Evolutionary conservation across 139 green algal genomes (phyloP), one percentile per base, ranked within the genome.

Genomic region (Ettlia oleoabundans): DNA sequence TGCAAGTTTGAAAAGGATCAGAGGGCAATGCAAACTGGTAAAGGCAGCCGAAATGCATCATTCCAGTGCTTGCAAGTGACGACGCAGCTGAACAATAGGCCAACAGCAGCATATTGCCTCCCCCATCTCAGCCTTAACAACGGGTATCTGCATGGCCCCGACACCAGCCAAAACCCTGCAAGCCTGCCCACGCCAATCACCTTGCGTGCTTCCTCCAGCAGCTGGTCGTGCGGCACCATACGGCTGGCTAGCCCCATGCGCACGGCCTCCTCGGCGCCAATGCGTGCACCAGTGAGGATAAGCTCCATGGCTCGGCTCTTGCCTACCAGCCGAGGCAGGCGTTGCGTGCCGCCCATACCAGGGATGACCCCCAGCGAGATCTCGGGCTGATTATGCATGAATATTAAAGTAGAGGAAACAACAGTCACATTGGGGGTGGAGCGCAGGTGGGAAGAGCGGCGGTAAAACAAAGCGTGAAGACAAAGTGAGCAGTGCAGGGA

Each of bases 311-410:
- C 92, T 22, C 87, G 86, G 32, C 83, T 82, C 72, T 92, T 90
- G 66, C 93, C 93, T 33, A 95, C 86, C 1, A 81, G 80, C 22
- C 90, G 82, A 19, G 88, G 86, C 41, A 96, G 85, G 22, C 93
- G 81, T 88, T 96, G 93, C 4, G 93, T 96, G 55, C 84, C 93
- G 35, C 93, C 93, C 88, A 94, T 93, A 30, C 92, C 92, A 10
- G 93, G 93, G 58, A 96, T 93, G 0, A 94, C 86, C 9, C 92
- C 93, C 32, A 95, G 82, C 26, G 78, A 81, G 26, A 92, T 75
- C 83, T 96, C 92, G 22, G 92, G 92, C 90, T 94, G 47, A 58
- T 15, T 10, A 58, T 24, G 47, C 10, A 58, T 10, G 47, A 58
- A 15, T 10, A 58, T 24, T 10, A 15, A 58, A 58, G 47, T 10